Evolutionary conservation across 306 rosid genomes (phyloP).

Genomic region (Abrus precatorius): DNA sequence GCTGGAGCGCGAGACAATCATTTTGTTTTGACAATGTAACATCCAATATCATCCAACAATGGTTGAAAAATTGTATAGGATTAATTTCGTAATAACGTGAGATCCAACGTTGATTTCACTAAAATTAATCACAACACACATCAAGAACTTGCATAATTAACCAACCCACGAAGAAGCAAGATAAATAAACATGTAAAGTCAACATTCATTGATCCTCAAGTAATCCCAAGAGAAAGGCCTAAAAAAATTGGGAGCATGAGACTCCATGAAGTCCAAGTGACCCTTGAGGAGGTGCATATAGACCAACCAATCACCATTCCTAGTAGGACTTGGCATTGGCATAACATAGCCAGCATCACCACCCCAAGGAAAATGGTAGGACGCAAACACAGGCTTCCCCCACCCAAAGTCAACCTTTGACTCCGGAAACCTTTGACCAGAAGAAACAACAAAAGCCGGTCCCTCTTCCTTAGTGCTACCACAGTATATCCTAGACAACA

Average conservation of each 20-base stretch:
- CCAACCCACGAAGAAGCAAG: too few species aligned
- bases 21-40: too few species aligned
- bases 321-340: constrained; percentile 79
- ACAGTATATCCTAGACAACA: constrained; percentile 56
- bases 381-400: constrained; percentile 74
- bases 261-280: constrained; percentile 66
- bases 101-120: too few species aligned
- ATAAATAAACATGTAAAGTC: too few species aligned
- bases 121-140: too few species aligned
- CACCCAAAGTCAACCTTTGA: constrained; percentile 76
- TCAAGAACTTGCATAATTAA: too few species aligned
- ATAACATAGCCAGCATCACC: constrained; percentile 83
- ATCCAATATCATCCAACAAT: too few species aligned
- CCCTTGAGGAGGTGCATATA: constrained; percentile 68
- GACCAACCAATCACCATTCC: constrained; percentile 84
- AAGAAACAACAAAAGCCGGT: constrained; percentile 74
- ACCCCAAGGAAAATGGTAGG: constrained; percentile 86
- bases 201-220: too few species aligned
- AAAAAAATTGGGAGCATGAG: constrained; percentile 61
- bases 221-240: constrained; percentile 68
- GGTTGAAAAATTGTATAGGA: too few species aligned
- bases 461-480: constrained; percentile 42
- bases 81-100: too few species aligned
- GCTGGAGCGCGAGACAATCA: too few species aligned
- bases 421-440: constrained; percentile 72